Percentiles rank a stretch among this genome's conserved stretches.
Conservation (phyloP, 2,329 filamentous ascomycete species). For the Trichoderma hamatum region DNA sequence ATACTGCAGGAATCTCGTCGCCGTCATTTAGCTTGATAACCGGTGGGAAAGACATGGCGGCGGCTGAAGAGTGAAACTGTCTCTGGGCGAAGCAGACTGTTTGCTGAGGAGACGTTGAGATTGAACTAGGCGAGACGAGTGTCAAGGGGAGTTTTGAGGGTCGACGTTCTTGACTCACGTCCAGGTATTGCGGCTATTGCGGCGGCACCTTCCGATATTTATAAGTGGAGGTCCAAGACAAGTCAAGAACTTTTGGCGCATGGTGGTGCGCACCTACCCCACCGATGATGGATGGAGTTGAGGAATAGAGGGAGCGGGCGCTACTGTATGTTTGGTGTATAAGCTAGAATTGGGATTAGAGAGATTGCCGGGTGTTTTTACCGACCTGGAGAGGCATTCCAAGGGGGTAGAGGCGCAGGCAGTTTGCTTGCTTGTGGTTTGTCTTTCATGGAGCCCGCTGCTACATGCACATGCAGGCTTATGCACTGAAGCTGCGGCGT, state of each 20-base stretch:
- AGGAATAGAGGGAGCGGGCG: not conserved
- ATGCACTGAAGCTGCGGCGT: not conserved
- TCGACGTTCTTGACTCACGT: not conserved
- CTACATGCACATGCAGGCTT: not conserved
- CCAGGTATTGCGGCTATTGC: not conserved
- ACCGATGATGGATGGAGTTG: slow-evolving; percentile 9
- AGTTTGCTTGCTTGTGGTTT: not conserved
- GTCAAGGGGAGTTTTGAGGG: not conserved
- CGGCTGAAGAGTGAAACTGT: not conserved
- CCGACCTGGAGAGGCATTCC: not conserved
- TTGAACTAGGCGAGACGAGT: not conserved
- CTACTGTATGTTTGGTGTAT: not conserved
- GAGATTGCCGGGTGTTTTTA: not conserved
- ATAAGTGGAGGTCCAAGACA: slow-evolving; percentile 21
- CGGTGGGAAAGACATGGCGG: slow-evolving; percentile 23
- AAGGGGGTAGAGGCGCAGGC: not conserved
- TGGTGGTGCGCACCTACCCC: slow-evolving; percentile 25
- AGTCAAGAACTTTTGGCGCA: slow-evolving; percentile 18
- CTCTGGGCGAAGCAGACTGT: not conserved
- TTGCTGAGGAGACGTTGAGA: not conserved
- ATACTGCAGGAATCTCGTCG: slow-evolving; percentile 69
- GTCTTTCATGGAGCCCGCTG: not conserved
- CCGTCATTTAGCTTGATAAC: slow-evolving; percentile 73
- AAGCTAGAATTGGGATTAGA: not conserved
- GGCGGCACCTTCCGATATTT: slow-evolving; percentile 3